These are phyloP conservation scores for Vicia villosa DNA, from an alignment of 306 rosid species.

Conservation along the genomic window DNA sequence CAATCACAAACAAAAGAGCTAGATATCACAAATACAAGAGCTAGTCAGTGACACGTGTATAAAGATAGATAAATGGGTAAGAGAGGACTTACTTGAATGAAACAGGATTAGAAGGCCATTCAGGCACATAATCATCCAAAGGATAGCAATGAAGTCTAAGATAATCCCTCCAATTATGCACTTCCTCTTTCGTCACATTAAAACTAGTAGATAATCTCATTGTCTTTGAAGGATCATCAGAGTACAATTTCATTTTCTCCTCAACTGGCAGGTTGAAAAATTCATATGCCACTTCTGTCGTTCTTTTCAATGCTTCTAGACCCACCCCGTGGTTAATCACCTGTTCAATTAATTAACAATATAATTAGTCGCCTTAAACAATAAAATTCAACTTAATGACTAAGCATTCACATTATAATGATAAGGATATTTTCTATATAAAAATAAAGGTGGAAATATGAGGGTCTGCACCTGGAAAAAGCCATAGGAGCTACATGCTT, in stretches of 20 bases:
- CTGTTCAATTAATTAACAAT: slow-evolving; percentile 34
- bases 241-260: slow-evolving; percentile 85
- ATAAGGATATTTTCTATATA: too few relatives aligned
- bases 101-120: slow-evolving; percentile 88
- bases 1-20: too few relatives aligned
- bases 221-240: slow-evolving; percentile 86
- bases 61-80: not conserved
- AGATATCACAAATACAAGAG: too few relatives aligned
- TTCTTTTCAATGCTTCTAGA: slow-evolving; percentile 51
- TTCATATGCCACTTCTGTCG: slow-evolving; percentile 54
- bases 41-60: too few relatives aligned
- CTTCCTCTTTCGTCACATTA: slow-evolving; percentile 67
- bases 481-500: slow-evolving; percentile 76
- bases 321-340: slow-evolving; percentile 77
- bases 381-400: not conserved
- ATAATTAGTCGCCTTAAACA: not conserved
- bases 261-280: slow-evolving; percentile 72
- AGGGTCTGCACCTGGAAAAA: slow-evolving; percentile 75
- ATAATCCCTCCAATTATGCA: slow-evolving; percentile 95
- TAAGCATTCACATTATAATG: not conserved
- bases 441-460: not conserved
- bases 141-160: slow-evolving; percentile 93
- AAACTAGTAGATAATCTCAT: slow-evolving; percentile 79
- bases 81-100: slow-evolving; percentile 62
- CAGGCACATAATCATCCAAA: slow-evolving; percentile 57